These are phyloP conservation scores for Hemisphaericaspora nanyangensis DNA, from an alignment of 805 yeast genomes.

Conservation along the genomic window DNA sequence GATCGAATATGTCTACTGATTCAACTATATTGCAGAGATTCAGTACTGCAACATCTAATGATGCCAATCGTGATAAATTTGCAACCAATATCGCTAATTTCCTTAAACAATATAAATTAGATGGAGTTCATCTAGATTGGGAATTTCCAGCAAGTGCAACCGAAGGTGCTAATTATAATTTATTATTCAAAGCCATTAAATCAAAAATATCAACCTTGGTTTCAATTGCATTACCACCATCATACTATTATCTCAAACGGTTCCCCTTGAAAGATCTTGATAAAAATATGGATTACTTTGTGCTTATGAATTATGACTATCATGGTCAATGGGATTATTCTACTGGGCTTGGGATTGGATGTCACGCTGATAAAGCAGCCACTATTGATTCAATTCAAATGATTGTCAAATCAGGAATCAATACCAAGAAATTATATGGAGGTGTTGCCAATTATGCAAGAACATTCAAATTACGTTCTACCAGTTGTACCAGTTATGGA, in stretches of 20 bases:
- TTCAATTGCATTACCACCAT: constrained; percentile 16
- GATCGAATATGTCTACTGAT: constrained; percentile 14
- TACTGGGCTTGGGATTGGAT: constrained; percentile 5
- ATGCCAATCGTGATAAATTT: constrained; percentile 10
- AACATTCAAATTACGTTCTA: constrained; percentile 9
- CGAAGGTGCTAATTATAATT: constrained; percentile 12
- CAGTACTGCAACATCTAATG: constrained; percentile 9
- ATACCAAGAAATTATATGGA: constrained; percentile 14
- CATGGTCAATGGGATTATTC: constrained; percentile 12
- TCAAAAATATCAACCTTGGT: constrained; percentile 9
- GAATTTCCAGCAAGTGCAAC: constrained; percentile 15
- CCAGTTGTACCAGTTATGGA: constrained; percentile 10
- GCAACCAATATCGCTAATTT: constrained; percentile 13
- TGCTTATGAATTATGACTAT: constrained; percentile 17
- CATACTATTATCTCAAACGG: constrained; percentile 13
- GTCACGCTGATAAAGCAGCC: constrained; percentile 13
- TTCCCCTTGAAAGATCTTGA: constrained; percentile 15
- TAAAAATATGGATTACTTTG: constrained; percentile 13
- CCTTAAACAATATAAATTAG: constrained; percentile 11
- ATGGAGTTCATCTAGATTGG: constrained; percentile 20
- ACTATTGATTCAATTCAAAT: constrained; percentile 10
- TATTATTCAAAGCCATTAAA: constrained; percentile 12
- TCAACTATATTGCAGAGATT: constrained; percentile 11
- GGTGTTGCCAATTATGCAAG: constrained; percentile 20
- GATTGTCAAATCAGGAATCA: constrained; percentile 16